Evolutionary conservation across 2,329 filamentous ascomycete species (phyloP), one percentile per base, ranked within the genome.

Genomic region (Metarhizium humberi): DNA sequence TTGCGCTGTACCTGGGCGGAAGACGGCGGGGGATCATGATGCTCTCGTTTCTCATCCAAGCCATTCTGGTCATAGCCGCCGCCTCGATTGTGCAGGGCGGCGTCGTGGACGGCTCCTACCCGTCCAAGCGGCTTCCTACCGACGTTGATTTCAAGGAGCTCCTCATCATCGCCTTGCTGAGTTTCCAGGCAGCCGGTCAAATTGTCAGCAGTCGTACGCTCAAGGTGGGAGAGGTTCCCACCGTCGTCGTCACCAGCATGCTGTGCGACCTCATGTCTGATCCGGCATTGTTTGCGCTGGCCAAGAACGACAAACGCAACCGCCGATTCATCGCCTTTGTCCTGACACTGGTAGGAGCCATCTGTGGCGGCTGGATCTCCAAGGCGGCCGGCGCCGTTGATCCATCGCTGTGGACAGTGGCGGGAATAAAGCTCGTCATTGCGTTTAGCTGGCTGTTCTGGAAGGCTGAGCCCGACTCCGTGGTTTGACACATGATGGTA

Each of bases 241-340:
- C 78, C 0, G 78, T 76, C 50, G 79, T 82, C 10, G 63, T 81
- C 43, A 82, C 79, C n/a, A 78, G 74, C 55, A 67, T 78, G 43
- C 78, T 80, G 61, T 78, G 75, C 62, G 79, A 81, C 61, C 61
- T 81, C 29, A 71, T 78, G 61, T 76, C 74, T 18, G 79, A 82
- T 61, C 73, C 74, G 3, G 67, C 73, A 42, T 64, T 80, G 13
- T 69, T 79, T n/a, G 68, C 72, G 2, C 18, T 55, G 2, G 59
- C 58, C 48, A 69, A 73, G 13, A 81, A 81, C 58, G 68, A 71
- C 16, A 78, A 79, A 66, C 67, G 79, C 42, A 77, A 81, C 64
- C 68, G 79, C 8, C 66, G 79, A 8, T 66, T 76, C 25, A 62
- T 66, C 0, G 73, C 74, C 29, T 74, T 76, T 8, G 65, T 79